Conservation (phyloP, 108 stramenopile genomes). For the Asterionellopsis glacialis region DNA sequence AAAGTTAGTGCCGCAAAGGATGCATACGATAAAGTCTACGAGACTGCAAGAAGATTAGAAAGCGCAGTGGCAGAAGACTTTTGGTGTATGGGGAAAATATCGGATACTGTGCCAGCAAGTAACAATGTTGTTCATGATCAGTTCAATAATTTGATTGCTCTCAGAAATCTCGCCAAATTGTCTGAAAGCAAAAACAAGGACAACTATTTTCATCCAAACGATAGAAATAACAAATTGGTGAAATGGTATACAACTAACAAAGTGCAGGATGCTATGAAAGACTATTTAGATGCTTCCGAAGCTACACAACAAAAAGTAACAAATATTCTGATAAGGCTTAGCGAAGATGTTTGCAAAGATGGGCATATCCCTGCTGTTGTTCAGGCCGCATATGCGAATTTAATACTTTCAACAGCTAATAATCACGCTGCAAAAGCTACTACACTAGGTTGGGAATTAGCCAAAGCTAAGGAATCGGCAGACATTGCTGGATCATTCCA, state of each 20-base stretch:
- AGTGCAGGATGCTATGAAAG: constrained; percentile 64
- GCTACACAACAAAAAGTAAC: constrained; percentile 47
- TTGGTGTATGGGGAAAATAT: constrained; percentile 34
- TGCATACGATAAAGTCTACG: constrained; percentile 41
- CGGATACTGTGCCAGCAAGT: constrained; percentile 23
- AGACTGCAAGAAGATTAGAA: constrained; percentile 33
- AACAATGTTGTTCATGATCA: constrained; percentile 59
- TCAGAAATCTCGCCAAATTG: constrained; percentile 67
- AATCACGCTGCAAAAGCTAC: constrained; percentile 74
- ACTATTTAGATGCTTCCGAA: constrained; percentile 66
- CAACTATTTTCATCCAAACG: constrained; percentile 69
- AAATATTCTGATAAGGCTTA: constrained; percentile 44
- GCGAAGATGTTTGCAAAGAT: constrained; percentile 32
- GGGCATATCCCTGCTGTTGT: constrained; percentile 73
- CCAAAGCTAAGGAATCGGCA: constrained; percentile 23
- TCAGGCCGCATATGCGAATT: constrained; percentile 72
- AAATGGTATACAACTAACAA: constrained; percentile 81
- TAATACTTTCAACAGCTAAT: constrained; percentile 66
- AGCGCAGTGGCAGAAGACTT: constrained; percentile 63
- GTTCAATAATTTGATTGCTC: constrained; percentile 79
- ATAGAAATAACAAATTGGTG: constrained; percentile 80
- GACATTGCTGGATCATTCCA: constrained; percentile 31
- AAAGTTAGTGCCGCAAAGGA: constrained; percentile 32
- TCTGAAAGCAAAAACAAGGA: constrained; percentile 23
- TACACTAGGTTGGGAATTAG: constrained; percentile 57